Evolutionary conservation across 2,329 filamentous ascomycete species (phyloP), one percentile per base, ranked within the genome.

Genomic region (Didymella sp.): DNA sequence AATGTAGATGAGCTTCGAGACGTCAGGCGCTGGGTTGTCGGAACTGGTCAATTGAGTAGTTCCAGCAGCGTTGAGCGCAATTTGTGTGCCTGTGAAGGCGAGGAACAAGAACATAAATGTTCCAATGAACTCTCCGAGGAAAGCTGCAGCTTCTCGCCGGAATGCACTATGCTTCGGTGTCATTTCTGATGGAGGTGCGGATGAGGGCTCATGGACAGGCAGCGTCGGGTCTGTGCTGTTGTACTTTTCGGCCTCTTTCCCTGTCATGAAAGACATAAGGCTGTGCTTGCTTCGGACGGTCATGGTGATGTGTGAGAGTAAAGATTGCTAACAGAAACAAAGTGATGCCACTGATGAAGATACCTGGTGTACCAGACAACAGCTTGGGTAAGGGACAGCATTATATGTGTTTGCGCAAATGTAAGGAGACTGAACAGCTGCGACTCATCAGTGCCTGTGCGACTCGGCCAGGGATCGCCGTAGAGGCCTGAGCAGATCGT

Each of bases 81-180:
- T 75, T 68, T 85, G 82, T 12, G 71, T 71, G 22, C 68, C 69
- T 19, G 68, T 57, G 47, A 73, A 73, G 3, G 72, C 69, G 31
- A 75, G 60, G 28, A 67, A 71, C 21, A 81, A 69, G 64, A 81
- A 81, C 59, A 81, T 73, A 61, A 80, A 79, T 0, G 78, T 79
- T 41, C 79, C 79, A 43, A 77, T 71, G 50, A 80, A 77, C 51
- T 81, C 79, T 31, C 79, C 79, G 6, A 78, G 37, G 37, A 71
- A 70, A 11, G 69, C 67, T 2, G 61, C 53, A 11, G 63, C 19
- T 37, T 72, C 71, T 8, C 58, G 62, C 5, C 65, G 63, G 28
- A 68, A 6, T 27, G 25, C 24, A 8, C 28, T 48, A 13, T 64
- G 58, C 1, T 31, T 37, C 4, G 37, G 43, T 7, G 31, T 22